Evolutionary conservation across 2,329 filamentous ascomycete species (phyloP).

Genomic region (Coniella lustricola): DNA sequence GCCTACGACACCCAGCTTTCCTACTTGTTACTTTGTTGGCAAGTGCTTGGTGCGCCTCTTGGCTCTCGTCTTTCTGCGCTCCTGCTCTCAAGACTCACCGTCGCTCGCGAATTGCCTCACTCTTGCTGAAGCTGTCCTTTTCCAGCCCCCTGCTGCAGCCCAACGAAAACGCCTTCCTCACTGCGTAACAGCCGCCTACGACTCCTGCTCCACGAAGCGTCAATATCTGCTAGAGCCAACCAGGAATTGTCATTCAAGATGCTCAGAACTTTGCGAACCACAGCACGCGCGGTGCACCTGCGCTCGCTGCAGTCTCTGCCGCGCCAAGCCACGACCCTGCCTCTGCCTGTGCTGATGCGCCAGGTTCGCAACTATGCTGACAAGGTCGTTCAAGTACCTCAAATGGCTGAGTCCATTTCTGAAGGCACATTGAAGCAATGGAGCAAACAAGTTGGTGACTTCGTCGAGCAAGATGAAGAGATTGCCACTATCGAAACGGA

Average conservation of each 20-base stretch:
- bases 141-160: not conserved
- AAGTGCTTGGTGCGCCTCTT: not conserved
- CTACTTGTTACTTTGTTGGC: too few species aligned
- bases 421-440: slow-evolving; percentile 96
- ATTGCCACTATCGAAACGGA: slow-evolving; percentile 98
- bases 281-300: slow-evolving; percentile 23
- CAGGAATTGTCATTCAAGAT: slow-evolving; percentile 6
- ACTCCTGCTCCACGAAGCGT: not conserved
- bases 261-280: slow-evolving; percentile 20
- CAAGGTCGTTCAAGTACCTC: slow-evolving; percentile 82
- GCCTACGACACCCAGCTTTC: not conserved
- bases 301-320: slow-evolving; percentile 28
- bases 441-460: slow-evolving; percentile 86
- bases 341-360: slow-evolving; percentile 45
- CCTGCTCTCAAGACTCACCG: not conserved
- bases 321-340: slow-evolving; percentile 16
- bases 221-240: not conserved
- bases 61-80: not conserved
- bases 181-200: not conserved
- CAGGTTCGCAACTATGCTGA: slow-evolving; percentile 66
- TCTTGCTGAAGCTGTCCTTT: not conserved
- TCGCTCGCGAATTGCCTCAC: not conserved
- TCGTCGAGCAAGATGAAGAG: slow-evolving; percentile 91
- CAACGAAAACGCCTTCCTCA: not conserved
- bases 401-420: slow-evolving; percentile 98